Percentiles rank a stretch among this genome's conserved stretches.
phyloP scores from a whole-genome alignment of 345 rosid genomes.

The Populus davidiana region DNA sequence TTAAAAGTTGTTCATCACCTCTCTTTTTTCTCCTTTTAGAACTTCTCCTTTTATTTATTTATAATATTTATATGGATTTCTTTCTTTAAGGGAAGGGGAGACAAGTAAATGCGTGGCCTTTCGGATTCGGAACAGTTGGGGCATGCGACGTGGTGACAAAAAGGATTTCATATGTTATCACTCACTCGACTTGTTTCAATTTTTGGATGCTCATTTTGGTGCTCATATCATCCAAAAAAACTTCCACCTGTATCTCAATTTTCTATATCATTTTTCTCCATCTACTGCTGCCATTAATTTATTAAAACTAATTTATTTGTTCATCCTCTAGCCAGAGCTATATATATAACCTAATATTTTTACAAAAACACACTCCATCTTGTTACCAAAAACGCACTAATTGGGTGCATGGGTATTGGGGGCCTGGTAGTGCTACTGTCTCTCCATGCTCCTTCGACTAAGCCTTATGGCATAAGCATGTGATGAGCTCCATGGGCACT shows the following conservation, averaged over 20 bases:
- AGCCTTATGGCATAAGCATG: neutral
- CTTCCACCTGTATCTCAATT: neutral
- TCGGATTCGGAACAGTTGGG: conserved; percentile 9
- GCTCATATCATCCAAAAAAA: neutral
- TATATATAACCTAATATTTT: no score
- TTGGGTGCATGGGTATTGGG: neutral
- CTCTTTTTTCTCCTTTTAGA: neutral
- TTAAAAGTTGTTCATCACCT: neutral
- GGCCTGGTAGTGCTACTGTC: neutral
- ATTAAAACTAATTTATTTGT: no score
- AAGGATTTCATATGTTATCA: neutral
- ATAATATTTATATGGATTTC: neutral
- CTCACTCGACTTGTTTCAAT: neutral
- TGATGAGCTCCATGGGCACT: no score
- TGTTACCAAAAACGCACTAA: neutral
- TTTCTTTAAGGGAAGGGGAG: neutral
- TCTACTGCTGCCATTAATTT: neutral
- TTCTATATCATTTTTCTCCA: neutral
- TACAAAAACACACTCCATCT: no score
- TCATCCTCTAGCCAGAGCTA: no score
- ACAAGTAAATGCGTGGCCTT: conserved; percentile 6
- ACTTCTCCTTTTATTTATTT: neutral
- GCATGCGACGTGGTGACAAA: conserved; percentile 1
- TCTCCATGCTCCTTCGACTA: neutral
- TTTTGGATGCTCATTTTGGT: neutral